Evolutionary conservation across 2,329 filamentous ascomycete genomes (phyloP), one percentile per base, ranked within the genome.

Genomic region (Beauveria sp.): DNA sequence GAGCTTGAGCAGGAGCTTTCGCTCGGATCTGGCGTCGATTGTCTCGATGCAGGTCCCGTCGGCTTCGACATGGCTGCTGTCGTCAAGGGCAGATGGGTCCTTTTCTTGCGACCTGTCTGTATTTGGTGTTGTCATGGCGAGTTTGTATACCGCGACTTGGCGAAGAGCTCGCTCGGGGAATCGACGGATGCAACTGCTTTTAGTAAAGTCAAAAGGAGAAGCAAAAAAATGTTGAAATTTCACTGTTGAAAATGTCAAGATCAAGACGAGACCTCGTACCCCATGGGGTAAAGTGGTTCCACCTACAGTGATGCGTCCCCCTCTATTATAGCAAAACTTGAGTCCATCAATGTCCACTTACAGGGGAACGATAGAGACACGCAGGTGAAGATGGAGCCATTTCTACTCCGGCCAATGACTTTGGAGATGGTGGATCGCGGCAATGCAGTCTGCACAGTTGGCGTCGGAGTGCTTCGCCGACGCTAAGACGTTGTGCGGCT

Each of bases 1-100:
- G 5, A 74, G 69, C 60, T 74, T 74, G 45, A 65, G 59, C 16
- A 74, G 65, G 5, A 73, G 67, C 40, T 67, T 70, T 12, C 63
- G 60, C 63, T 74, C 72, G 12, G 66, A 67, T 7, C 53, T 60
- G 3, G 70, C 66, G 63, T 73, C 71, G 22, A 71, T 64, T 20
- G 65, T 61, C 30, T 68, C 67, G 38, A 67, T 62, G 14, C 62
- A 30, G 28, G 47, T 49, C 9, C 54, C 53, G 43, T 45, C 61
- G 12, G 30, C 28, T 18, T 56, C 50, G n/a, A 38, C 42, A 22
- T 63, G 50, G 47, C 40, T 38, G 40, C 16, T 6, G 20, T 14
- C 26, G 4, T 54, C 30, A 12, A 34, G 3, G 4, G 16, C 55
- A 22, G 55, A 28, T 18, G 10, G 26, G 12, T 46, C 43, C 43